Evolutionary conservation across 1,284 basidiomycete species (phyloP), one percentile per base, ranked within the genome.

Genomic region (Ustilago crameri): DNA sequence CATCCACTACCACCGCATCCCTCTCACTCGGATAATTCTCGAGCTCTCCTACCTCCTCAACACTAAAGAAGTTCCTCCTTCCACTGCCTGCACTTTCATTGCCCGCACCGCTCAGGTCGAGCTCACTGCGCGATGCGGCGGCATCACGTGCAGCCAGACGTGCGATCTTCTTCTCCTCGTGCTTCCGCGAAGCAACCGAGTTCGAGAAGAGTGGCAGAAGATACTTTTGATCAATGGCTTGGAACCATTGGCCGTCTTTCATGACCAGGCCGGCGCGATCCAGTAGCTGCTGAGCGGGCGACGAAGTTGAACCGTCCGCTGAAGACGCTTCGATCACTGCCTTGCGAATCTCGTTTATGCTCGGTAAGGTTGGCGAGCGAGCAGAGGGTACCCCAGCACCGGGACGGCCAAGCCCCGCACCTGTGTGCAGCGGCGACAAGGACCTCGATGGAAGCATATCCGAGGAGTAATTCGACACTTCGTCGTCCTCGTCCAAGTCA

Each of bases 141-240:
- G 66, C 62, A 32, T 64, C 70, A 24, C 70, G 26, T 2, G 70
- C 70, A 9, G 70, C 70, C 2, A 73, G 34, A 9, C 70, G 55
- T 9, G 70, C 70, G 7, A 50, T 68, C 38, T 73, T 73, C 47
- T 58, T 68, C 57, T 82, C 78, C 27, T 84, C 82, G 53, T 85
- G 82, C 64, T 84, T 82, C 24, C 85, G 76, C 15, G 76, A 83
- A 1, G 85, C 85, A 0, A 85, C 85, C 27, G 84, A 75, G 58
- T 98, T 98, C 58, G 92, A 93, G 85, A 98, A 98, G 40, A 97
- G 86, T 15, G 95, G 96, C 3, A 98, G 84, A 17, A 98, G 86
- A 83, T 97, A 98, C 62, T 93, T 88, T 84, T 98, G 93, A 84
- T 98, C 95, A 44, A 98, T 86, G 30, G 90, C 88, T 74, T 94